These are phyloP conservation scores for Suillus luteus DNA, from an alignment of 768 basidiomycete species.

Conservation along the genomic window DNA sequence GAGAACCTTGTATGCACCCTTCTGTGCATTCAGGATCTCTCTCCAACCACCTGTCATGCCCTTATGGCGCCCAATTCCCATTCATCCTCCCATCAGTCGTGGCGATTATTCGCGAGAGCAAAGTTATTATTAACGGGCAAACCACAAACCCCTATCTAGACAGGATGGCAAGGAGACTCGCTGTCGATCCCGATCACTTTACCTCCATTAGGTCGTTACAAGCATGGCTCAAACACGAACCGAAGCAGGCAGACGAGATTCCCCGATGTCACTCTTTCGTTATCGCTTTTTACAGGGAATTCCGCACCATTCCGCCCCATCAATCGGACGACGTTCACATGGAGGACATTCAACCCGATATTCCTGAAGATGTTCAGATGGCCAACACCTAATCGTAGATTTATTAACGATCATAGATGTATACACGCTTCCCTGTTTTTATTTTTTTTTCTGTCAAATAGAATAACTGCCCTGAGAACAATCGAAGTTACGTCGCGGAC, in stretches of 20 bases:
- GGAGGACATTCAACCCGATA: not conserved
- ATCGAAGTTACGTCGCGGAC: not conserved
- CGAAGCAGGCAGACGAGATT: not conserved
- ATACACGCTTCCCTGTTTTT: not conserved
- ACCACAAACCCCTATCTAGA: not conserved
- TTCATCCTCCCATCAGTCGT: not conserved
- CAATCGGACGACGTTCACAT: not conserved
- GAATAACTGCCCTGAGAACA: not conserved
- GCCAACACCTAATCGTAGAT: not conserved
- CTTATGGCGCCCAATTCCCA: not conserved
- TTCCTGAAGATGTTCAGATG: not conserved
- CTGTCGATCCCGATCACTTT: not conserved
- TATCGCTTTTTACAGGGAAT: not conserved
- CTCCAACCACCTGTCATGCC: not conserved
- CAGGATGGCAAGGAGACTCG: not conserved
- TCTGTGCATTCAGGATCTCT: not conserved
- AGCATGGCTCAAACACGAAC: not conserved
- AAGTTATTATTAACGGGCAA: not conserved
- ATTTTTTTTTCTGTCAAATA: not conserved
- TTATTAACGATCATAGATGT: not conserved
- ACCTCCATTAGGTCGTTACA: not conserved
- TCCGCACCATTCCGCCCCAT: not conserved
- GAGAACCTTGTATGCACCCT: slow-evolving; percentile 14
- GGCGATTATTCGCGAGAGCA: not conserved
- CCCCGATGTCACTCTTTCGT: not conserved